Base-by-base conservation (phyloP, 2,329 filamentous ascomycete genomes). In the Anisogramma anomala region DNA sequence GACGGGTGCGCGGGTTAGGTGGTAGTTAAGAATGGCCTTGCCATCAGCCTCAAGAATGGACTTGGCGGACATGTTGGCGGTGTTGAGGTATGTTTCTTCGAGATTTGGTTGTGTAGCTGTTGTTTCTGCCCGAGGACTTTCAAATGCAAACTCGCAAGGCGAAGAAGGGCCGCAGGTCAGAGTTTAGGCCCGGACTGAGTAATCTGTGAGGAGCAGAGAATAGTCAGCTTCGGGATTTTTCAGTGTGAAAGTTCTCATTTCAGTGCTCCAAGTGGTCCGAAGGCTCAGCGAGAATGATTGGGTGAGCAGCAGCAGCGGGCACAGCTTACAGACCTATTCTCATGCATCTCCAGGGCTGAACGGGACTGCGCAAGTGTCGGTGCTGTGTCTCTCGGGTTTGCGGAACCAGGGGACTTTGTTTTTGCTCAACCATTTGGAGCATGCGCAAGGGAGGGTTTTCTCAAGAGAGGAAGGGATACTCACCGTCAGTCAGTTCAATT, bases 1-100 rank as follows among this genome's bases (percentile, higher is more conserved):
- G 65, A 94, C 83, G 53, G 87, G 82, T 55, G 91, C 86, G 63
- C 91, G 84, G 57, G 91, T 96, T 69, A 98, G 87, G 76, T 96
- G 91, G 78, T 96, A 98, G 84, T 95, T 96, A 78, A 98, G 78
- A 74, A 98, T 96, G 77, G 91, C 91, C 84, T 98, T 98, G 79
- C 91, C 91, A 73, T 98, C 91, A 75, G 89, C 89, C 77, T 98
- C 91, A 75, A 84, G 71, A 63, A 98, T 96, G 54, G 89, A 84
- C 73, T 98, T 98, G 67, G 91, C 85, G 64, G 85, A 87, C 86
- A 93, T 93, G 59, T 59, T 75, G 41, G 36, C 34, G 44, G 17
- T 36, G 25, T 36, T 30, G n/a, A 35, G 43, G 26, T 39, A 42
- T 50, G 42, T 42, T 50, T 43, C 46, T 53, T 41, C 37, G 34